phyloP scores from a whole-genome alignment of 2,329 filamentous ascomycete genomes.

The Taxawa tesnikishii region DNA sequence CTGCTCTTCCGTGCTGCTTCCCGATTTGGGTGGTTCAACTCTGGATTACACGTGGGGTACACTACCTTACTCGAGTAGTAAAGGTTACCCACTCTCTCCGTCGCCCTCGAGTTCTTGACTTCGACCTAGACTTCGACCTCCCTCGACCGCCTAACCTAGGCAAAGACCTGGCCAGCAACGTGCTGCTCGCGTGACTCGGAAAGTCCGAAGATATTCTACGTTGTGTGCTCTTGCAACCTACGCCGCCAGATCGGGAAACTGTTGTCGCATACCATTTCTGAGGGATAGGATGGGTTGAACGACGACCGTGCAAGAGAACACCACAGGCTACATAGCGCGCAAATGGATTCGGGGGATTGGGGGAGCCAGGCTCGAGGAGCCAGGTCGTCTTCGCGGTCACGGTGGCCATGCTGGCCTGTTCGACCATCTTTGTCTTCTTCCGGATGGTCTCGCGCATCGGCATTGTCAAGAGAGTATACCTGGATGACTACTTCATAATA shows the following conservation, averaged over 20 bases:
- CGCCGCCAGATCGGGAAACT: not conserved
- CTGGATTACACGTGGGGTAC: not conserved
- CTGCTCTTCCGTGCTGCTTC: no score
- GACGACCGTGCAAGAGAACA: not conserved
- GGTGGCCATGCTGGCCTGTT: constrained; percentile 54
- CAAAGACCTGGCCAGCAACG: no score
- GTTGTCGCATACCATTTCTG: not conserved
- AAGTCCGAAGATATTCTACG: no score
- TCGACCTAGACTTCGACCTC: no score
- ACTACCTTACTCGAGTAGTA: no score
- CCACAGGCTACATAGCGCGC: not conserved
- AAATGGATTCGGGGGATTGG: constrained; percentile 4
- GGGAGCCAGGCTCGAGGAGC: constrained; percentile 11
- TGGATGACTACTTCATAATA: constrained; percentile 74
- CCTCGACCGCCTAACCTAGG: no score
- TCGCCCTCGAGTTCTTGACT: no score
- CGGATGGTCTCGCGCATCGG: constrained; percentile 60
- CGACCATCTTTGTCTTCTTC: constrained; percentile 62
- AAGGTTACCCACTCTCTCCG: no score
- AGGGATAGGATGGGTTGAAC: not conserved
- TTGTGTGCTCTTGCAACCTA: no score
- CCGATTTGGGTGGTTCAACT: not conserved
- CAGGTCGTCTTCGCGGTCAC: constrained; percentile 55
- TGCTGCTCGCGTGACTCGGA: no score
- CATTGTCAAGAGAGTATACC: constrained; percentile 58